Base-by-base conservation (phyloP, 2,329 filamentous ascomycete genomes). In the Plenodomus tracheiphilus region DNA sequence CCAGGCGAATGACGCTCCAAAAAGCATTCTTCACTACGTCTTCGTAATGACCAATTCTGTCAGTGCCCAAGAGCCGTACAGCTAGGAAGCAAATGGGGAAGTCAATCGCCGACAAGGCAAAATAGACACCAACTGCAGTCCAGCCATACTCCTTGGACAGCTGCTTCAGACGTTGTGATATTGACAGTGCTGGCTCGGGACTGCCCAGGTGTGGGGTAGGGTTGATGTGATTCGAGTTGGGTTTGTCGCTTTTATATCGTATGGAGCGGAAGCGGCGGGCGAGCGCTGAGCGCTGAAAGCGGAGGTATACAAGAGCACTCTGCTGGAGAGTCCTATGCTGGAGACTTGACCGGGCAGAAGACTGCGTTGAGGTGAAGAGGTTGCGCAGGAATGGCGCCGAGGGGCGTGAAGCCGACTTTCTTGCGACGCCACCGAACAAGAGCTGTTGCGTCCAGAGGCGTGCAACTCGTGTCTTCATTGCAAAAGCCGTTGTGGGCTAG, bases 1-100 rank as follows among this genome's bases (percentile, higher is more conserved):
- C 80, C 34, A 86, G 77, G 11, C 86, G 85, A 45, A 91, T 81
- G 8, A 84, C 47, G 25, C 75, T 77, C 68, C 82, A 81, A 45
- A 84, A 77, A 25, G 78, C 74, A 8, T 82, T 82, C 21, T 90
- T 79, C 2, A 91, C 75, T n/a, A 77, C 79, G 49, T 91, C 81
- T 70, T 94, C 89, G 60, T 76, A 78, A 77, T 77, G 74, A 80
- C 91, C 92, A 64, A 99, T 94, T 46, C 83, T 83, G 20, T 99
- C 94, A 0, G 89, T 89, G 15, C 94, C 94, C 2, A 96, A 81
- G 43, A 85, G 77, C 48, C 87, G 83, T 39, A 99, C 94, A 9
- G 94, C 84, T 46, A 96, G 75, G 76, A 96, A 99, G 75, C 93
- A 97, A 69, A 97, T 89, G 0, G 94, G 94, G 58, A 97, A 96